These are phyloP conservation scores for Calonectria honghensis DNA, from an alignment of 2,329 filamentous ascomycete species.

Conservation along the genomic window DNA sequence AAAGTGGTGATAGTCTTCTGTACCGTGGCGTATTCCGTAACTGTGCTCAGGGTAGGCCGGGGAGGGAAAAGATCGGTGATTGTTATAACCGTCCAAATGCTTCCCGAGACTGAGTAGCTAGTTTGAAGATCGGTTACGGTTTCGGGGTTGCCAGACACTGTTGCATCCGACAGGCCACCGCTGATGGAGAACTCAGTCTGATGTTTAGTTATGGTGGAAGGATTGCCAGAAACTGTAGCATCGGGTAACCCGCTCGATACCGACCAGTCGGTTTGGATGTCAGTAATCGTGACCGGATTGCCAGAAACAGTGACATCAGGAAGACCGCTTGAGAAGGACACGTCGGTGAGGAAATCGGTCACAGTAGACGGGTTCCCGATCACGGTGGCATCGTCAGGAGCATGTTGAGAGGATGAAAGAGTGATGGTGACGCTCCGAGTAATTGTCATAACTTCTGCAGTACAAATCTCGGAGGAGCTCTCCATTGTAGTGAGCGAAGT, in stretches of 20 bases:
- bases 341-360: conserved; percentile 49
- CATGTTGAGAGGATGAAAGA: conserved; percentile 51
- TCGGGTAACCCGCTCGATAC: conserved; percentile 48
- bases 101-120: conserved; percentile 46
- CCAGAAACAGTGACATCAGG: conserved; percentile 54
- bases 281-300: conserved; percentile 53
- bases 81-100: conserved; percentile 53
- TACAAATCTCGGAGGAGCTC: conserved; percentile 50
- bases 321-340: conserved; percentile 47
- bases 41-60: conserved; percentile 47
- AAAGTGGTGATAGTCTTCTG: conserved; percentile 53
- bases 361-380: conserved; percentile 57
- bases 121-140: conserved; percentile 56
- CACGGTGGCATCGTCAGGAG: conserved; percentile 48
- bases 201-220: conserved; percentile 56
- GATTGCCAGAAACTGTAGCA: conserved; percentile 51
- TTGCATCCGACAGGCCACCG: conserved; percentile 57
- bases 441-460: conserved; percentile 49
- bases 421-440: conserved; percentile 56
- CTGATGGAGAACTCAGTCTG: conserved; percentile 55
- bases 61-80: conserved; percentile 57
- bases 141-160: conserved; percentile 56
- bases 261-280: conserved; percentile 52
- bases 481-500: conserved; percentile 54
- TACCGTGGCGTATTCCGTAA: conserved; percentile 54